Conservation (phyloP, 495 filamentous ascomycete genomes). For the Beverwykella pulmonaria region DNA sequence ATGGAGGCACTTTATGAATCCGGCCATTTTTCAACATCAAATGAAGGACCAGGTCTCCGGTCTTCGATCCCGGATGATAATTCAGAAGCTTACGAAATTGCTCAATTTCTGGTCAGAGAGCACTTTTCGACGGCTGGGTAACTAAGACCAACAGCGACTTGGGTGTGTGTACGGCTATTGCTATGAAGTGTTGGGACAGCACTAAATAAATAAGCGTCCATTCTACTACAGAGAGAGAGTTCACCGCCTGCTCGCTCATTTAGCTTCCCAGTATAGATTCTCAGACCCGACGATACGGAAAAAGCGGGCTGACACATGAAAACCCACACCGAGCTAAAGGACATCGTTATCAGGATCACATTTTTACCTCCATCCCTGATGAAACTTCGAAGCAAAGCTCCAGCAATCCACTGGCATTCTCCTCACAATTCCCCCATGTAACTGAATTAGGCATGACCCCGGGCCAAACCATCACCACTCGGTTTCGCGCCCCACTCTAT, state of each 20-base stretch:
- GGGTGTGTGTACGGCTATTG: slow-evolving; percentile 12
- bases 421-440: no score
- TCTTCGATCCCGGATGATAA: slow-evolving; percentile 1
- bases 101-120: slow-evolving; percentile 20
- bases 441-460: no score
- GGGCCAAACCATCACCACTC: no score
- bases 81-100: slow-evolving; percentile 19
- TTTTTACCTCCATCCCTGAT: no score
- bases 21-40: slow-evolving; percentile 27
- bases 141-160: slow-evolving; percentile 18
- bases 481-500: no score
- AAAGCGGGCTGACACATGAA: slow-evolving; percentile 3
- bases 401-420: no score
- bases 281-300: slow-evolving; percentile 24
- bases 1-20: slow-evolving; percentile 22
- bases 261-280: slow-evolving; percentile 30
- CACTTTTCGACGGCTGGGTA: slow-evolving; percentile 15
- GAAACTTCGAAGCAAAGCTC: no score
- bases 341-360: neutral
- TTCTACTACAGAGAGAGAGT: slow-evolving; percentile 19
- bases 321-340: slow-evolving; percentile 13
- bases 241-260: slow-evolving; percentile 17
- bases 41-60: slow-evolving; percentile 31
- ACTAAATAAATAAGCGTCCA: slow-evolving; percentile 19
- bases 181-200: slow-evolving; percentile 23